Percentiles rank a stretch among this genome's conserved stretches.
phyloP scores from a whole-genome alignment of 345 rosid genomes.

The Ceriops tagal region DNA sequence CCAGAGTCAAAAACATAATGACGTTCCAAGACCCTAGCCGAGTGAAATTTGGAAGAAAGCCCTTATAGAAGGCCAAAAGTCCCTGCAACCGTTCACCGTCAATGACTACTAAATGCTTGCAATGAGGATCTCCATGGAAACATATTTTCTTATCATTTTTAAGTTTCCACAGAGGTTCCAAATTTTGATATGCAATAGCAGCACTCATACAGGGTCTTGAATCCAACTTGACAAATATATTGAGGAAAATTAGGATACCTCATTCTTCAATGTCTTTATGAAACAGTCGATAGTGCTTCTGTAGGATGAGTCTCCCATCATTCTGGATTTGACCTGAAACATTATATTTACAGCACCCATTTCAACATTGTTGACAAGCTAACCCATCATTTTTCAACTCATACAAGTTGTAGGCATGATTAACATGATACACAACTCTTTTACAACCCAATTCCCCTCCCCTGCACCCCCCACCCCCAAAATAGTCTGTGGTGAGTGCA shows the following conservation, averaged over 20 bases:
- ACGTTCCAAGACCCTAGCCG: conserved; percentile 95
- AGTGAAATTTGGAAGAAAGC: conserved; percentile 85
- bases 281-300: conserved; percentile 88
- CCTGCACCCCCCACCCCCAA: no score
- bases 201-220: background rate
- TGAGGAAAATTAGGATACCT: conserved; percentile 40
- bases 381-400: background rate
- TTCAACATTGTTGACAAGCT: background rate
- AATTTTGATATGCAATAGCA: background rate
- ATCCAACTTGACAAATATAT: background rate
- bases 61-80: conserved; percentile 79
- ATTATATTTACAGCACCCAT: conserved; percentile 7
- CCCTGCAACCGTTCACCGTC: conserved; percentile 47
- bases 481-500: no score
- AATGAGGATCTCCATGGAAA: background rate
- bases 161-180: no score
- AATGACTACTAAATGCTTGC: background rate
- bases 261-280: conserved; percentile 76
- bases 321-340: conserved; percentile 93
- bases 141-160: no score
- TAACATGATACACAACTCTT: background rate
- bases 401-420: background rate
- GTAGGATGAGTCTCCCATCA: conserved; percentile 97
- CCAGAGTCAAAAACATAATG: conserved; percentile 87
- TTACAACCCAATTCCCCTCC: background rate